Base-by-base conservation (phyloP, 2,329 filamentous ascomycete species). In the Botrytis elliptica region DNA sequence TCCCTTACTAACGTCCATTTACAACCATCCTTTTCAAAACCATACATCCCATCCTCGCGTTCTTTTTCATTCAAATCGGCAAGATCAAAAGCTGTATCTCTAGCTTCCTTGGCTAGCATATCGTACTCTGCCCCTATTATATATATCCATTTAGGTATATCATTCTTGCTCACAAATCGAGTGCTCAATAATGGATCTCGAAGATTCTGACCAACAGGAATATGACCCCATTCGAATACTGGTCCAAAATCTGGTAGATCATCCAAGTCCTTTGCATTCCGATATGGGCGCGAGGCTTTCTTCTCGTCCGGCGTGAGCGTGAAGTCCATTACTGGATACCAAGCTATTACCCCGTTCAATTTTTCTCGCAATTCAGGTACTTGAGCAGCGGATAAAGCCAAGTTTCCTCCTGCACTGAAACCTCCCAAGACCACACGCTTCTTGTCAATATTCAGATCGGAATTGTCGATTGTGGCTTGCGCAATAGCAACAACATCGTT, bases 331-430 rank as follows among this genome's bases (percentile, higher is more conserved):
- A 83, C 79, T 1, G 86, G 84, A 74, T 86, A 88, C 62, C 86
- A 80, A 4, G 84, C 80, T 12, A 86, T 77, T 0, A 83, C 81
- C 0, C 83, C 85, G 8, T 78, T 76, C 20, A 84, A 74, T 65
- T 71, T 77, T 22, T 70, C 74, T 52, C 75, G 73, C 49, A 87
- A 75, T 22, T 75, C 78, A 0, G 82, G 81, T 16, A 84, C 76
- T 76, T 86, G 85, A 22, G 82, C 77, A 0, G 82, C 83, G 10
- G 82, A 79, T 0, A 88, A 79, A 0, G 83, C 77, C 1, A 88
- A 80, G 77, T 86, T 88, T 2, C 83, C 87, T 40, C 87, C 87
- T 0, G 86, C 86, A 49, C 85, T 86, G 79, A 85, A 88, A 16
- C 87, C 87, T 1, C 81, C 83, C 0, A 88, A 75, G 0, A 83